Percentiles rank a stretch among this genome's conserved stretches.
These are phyloP conservation scores for Casaregolazyma lundiana DNA, from an alignment of 1,139 yeast genomes.

Conservation along the genomic window DNA sequence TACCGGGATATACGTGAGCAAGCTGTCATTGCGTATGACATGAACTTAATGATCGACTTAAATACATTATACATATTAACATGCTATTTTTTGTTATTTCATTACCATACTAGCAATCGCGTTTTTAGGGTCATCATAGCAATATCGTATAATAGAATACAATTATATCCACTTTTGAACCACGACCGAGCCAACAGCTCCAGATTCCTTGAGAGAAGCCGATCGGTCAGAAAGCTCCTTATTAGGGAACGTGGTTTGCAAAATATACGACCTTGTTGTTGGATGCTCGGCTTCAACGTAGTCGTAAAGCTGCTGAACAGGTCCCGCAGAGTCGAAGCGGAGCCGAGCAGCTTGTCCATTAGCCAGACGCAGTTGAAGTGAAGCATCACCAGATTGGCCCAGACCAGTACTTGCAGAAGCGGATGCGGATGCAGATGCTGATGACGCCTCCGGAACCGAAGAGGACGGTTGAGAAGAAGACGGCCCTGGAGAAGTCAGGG, in stretches of 20 bases:
- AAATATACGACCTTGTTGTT: conserved; percentile 50
- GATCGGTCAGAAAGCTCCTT: conserved; percentile 59
- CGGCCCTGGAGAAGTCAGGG: conserved; percentile 9
- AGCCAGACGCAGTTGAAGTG: conserved; percentile 80
- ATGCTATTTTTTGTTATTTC: neutral
- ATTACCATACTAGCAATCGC: conserved; percentile 4
- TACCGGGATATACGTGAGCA: too few species aligned
- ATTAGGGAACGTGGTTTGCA: conserved; percentile 83
- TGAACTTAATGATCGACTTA: too few species aligned
- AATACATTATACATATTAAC: neutral
- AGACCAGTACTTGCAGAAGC: conserved; percentile 18
- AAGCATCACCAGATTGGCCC: conserved; percentile 61
- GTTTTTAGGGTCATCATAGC: neutral
- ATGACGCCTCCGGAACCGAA: conserved; percentile 14
- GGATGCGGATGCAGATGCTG: conserved; percentile 14
- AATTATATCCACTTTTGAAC: conserved; percentile 47
- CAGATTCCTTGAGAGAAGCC: conserved; percentile 65
- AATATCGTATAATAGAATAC: conserved; percentile 1
- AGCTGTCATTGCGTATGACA: too few species aligned
- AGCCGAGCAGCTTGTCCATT: conserved; percentile 69
- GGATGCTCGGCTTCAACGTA: conserved; percentile 52
- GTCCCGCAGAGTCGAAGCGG: conserved; percentile 59
- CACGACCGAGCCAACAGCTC: conserved; percentile 77
- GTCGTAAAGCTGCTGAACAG: conserved; percentile 65
- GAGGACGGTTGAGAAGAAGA: conserved; percentile 19